phyloP scores from a whole-genome alignment of 2,329 filamentous ascomycete species.

The Scopulariopsis brevicaulis region DNA sequence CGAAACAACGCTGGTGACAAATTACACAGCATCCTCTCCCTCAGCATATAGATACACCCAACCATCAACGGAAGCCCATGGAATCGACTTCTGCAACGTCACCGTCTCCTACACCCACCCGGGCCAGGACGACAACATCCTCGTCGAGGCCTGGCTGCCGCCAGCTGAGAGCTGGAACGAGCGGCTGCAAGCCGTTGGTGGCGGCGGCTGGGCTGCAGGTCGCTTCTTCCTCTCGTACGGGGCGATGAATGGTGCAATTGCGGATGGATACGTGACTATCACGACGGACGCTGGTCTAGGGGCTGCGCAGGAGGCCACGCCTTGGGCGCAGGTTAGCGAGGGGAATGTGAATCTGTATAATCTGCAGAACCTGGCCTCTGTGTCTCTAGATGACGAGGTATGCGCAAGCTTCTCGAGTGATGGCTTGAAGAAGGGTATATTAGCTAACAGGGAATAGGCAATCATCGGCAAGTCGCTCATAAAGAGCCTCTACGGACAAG shows the following conservation, averaged over 20 bases:
- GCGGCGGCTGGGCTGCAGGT: constrained; percentile 17
- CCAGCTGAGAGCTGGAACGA: constrained; percentile 14
- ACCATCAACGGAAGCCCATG: background rate
- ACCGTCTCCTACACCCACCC: constrained; percentile 15
- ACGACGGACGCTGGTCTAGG: constrained; percentile 11
- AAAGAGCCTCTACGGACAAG: constrained; percentile 23
- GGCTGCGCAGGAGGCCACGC: background rate
- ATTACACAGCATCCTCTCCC: background rate
- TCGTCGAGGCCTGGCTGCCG: constrained; percentile 15
- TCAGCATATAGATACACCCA: background rate
- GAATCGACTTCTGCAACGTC: constrained; percentile 13
- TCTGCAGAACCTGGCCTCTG: constrained; percentile 14
- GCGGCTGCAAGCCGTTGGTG: constrained; percentile 16
- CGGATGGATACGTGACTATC: constrained; percentile 10
- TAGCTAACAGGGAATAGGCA: constrained; percentile 10
- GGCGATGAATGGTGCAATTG: constrained; percentile 9
- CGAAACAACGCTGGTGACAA: background rate
- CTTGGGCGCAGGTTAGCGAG: constrained; percentile 2
- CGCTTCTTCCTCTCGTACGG: constrained; percentile 6
- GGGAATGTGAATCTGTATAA: constrained; percentile 12
- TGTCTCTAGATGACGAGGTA: constrained; percentile 16
- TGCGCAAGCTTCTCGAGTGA: background rate
- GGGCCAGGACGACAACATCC: constrained; percentile 11
- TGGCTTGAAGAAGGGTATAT: background rate
- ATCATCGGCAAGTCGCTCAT: constrained; percentile 28